Percentiles rank a stretch among this genome's conserved stretches.
Conservation (phyloP, 495 filamentous ascomycete genomes). For the Sordaria brevicollis region DNA sequence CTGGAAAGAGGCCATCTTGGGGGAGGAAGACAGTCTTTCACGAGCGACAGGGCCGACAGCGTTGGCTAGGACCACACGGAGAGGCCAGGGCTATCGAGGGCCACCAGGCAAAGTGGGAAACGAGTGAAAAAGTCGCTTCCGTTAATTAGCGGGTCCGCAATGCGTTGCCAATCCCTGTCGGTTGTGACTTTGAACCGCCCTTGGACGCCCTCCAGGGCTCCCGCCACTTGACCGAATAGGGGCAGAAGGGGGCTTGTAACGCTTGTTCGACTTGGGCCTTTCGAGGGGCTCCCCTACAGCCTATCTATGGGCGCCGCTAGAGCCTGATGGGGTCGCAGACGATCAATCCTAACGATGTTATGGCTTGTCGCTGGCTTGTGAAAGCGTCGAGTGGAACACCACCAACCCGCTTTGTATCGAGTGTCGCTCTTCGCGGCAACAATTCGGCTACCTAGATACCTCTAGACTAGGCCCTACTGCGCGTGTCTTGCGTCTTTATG, state of each 20-base stretch:
- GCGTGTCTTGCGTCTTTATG: not conserved
- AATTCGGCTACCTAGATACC: not conserved
- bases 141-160: not conserved
- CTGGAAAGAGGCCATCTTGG: slow-evolving; percentile 16
- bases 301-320: not conserved
- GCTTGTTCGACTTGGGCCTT: not conserved
- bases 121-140: not conserved
- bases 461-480: not conserved
- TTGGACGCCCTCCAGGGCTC: not conserved
- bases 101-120: slow-evolving; percentile 2
- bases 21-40: not conserved
- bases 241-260: not conserved
- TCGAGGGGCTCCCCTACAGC: not conserved
- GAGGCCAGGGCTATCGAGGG: not conserved
- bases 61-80: not conserved
- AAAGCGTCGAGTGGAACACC: not conserved
- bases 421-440: not conserved
- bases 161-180: not conserved
- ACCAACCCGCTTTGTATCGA: not conserved
- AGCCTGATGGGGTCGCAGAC: not conserved
- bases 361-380: not conserved
- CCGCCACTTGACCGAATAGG: not conserved
- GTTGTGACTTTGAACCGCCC: not conserved
- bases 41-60: not conserved
- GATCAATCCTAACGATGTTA: not conserved